Evolutionary conservation across 2,329 filamentous ascomycete genomes (phyloP).

Genomic region (Fusarium hainanense): DNA sequence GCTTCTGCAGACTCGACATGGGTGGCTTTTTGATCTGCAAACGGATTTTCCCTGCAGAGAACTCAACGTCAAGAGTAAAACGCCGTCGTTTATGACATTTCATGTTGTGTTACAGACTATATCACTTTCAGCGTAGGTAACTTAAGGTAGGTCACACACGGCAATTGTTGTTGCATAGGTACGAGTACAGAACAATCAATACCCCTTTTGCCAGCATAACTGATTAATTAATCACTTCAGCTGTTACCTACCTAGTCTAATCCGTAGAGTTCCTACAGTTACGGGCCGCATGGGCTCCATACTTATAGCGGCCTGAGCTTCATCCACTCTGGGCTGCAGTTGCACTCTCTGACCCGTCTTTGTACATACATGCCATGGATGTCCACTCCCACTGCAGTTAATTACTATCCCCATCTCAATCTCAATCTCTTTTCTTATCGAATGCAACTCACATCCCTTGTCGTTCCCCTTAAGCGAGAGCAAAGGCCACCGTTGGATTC

Average conservation of each 20-base stretch:
- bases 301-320: slow-evolving; percentile 26
- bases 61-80: neutral
- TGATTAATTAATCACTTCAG: neutral
- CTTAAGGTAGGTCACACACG: neutral
- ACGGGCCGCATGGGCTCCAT: slow-evolving; percentile 28
- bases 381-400: neutral
- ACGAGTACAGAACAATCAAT: slow-evolving; percentile 12
- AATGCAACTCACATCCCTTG: slow-evolving; percentile 37
- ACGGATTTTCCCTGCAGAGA: slow-evolving; percentile 30
- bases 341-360: neutral
- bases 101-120: slow-evolving; percentile 26
- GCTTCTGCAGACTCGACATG: slow-evolving; percentile 30
- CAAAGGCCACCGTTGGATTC: slow-evolving; percentile 42
- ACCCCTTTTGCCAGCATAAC: slow-evolving; percentile 7
- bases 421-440: slow-evolving; percentile 15
- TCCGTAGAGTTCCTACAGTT: neutral
- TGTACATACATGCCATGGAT: neutral
- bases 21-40: slow-evolving; percentile 35
- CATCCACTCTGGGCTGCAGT: slow-evolving; percentile 10
- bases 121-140: neutral
- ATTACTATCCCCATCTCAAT: slow-evolving; percentile 26
- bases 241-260: slow-evolving; percentile 4
- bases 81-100: slow-evolving; percentile 22
- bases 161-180: neutral
- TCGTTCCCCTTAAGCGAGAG: slow-evolving; percentile 29